Conservation (phyloP, 176 grass and related monocot species). For the Avena insularis region DNA sequence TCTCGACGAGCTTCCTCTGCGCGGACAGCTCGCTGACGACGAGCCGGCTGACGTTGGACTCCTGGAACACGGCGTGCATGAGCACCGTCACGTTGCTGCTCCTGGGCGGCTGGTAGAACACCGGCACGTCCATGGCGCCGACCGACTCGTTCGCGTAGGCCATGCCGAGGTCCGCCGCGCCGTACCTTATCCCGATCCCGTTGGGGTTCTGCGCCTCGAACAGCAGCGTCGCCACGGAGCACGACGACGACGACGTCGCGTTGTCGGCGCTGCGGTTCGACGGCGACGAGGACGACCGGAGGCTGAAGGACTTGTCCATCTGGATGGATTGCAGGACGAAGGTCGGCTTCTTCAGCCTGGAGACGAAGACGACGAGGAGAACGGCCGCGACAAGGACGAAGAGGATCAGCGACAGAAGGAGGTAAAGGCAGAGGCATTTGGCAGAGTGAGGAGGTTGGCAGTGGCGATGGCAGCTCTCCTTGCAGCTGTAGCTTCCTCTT, state of each 20-base stretch:
- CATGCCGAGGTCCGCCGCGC: slow-evolving; percentile 62
- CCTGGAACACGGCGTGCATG: slow-evolving; percentile 66
- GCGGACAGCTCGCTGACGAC: slow-evolving; percentile 56
- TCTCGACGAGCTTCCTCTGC: slow-evolving; percentile 51
- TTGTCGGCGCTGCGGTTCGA: slow-evolving; percentile 44
- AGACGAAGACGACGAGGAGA: slow-evolving; percentile 59
- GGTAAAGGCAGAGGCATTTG: slow-evolving; percentile 47
- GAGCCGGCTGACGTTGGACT: slow-evolving; percentile 53
- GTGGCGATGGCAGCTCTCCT: slow-evolving; percentile 40
- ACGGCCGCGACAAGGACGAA: slow-evolving; percentile 39
- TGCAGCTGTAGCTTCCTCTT: slow-evolving; percentile 13
- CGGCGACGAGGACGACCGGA: slow-evolving; percentile 25
- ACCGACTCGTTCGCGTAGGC: slow-evolving; percentile 62
- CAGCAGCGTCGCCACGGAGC: slow-evolving; percentile 64
- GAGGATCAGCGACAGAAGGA: slow-evolving; percentile 54
- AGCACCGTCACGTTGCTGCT: slow-evolving; percentile 64
- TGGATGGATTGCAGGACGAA: slow-evolving; percentile 76
- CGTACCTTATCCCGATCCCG: slow-evolving; percentile 77
- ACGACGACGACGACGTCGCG: slow-evolving; percentile 48
- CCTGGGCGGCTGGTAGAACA: slow-evolving; percentile 81
- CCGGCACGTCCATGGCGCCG: slow-evolving; percentile 69
- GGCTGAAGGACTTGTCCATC: slow-evolving; percentile 61
- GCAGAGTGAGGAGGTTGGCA: slow-evolving; percentile 31
- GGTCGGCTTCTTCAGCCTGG: slow-evolving; percentile 75
- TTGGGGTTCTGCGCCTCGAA: slow-evolving; percentile 77